phyloP scores from a whole-genome alignment of 139 green algal genomes.

The Yamagishiella unicocca region DNA sequence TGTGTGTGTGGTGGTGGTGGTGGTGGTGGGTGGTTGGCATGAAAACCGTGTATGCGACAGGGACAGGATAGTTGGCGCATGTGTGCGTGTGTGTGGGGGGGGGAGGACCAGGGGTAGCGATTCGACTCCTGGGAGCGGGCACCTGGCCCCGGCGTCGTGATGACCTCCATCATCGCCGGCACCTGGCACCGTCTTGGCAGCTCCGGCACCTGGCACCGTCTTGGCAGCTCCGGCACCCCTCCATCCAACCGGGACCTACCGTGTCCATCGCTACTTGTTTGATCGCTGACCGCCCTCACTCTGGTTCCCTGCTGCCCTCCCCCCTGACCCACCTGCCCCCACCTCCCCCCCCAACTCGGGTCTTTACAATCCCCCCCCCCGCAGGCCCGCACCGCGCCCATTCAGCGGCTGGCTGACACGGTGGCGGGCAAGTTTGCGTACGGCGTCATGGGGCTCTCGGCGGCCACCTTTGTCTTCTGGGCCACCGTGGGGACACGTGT shows the following conservation, averaged over 20 bases:
- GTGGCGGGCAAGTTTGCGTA: conserved; percentile 86
- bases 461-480: conserved; percentile 90
- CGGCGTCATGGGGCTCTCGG: conserved; percentile 83
- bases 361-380: background rate
- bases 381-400: conserved; percentile 78
- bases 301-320: no score
- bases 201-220: no score
- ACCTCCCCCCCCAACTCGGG: background rate
- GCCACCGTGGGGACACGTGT: conserved; percentile 65
- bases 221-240: no score
- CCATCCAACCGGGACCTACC: no score
- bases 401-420: conserved; percentile 88
- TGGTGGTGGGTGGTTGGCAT: no score
- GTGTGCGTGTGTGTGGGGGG: background rate
- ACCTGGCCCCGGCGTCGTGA: background rate
- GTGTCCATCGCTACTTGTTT: no score
- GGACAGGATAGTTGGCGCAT: background rate
- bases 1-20: background rate
- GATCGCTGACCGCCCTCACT: no score
- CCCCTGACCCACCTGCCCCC: background rate
- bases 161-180: no score
- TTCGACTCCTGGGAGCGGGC: background rate
- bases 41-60: no score
- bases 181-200: no score
- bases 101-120: background rate